Percentiles rank a stretch among this genome's conserved stretches.
Evolutionary conservation across 1,284 basidiomycete species (phyloP).

Genomic region (Apiotrichum domesticum): DNA sequence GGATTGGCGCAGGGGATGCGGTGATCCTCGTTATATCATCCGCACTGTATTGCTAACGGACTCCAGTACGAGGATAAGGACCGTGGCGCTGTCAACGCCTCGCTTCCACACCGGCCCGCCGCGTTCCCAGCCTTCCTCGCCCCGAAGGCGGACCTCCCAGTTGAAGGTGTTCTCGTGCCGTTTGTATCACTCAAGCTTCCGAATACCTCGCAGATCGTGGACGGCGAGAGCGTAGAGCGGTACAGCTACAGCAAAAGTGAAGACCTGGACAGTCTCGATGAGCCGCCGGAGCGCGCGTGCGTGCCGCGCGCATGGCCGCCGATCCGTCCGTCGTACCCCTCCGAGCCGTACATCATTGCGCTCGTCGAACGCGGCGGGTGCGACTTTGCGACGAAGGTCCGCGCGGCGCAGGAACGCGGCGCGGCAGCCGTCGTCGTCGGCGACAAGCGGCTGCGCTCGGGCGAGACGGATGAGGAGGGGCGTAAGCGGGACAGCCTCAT

Average conservation of each 20-base stretch:
- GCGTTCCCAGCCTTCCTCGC: slow-evolving; percentile 40
- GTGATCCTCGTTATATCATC: too few relatives aligned
- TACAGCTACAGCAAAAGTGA: too few relatives aligned
- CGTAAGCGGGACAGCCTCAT: slow-evolving; percentile 70
- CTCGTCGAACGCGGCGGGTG: slow-evolving; percentile 79
- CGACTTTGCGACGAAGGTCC: slow-evolving; percentile 77
- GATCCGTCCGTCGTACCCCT: slow-evolving; percentile 16
- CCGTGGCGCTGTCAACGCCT: slow-evolving; percentile 23
- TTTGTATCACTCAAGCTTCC: slow-evolving; percentile 21
- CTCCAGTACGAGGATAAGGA: not conserved
- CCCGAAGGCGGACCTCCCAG: slow-evolving; percentile 23
- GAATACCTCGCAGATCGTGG: not conserved
- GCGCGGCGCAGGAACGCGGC: slow-evolving; percentile 74
- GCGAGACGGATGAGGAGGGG: slow-evolving; percentile 53
- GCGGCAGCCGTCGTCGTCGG: slow-evolving; percentile 83
- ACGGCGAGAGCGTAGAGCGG: too few relatives aligned
- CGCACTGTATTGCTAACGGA: too few relatives aligned
- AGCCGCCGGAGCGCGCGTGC: slow-evolving; percentile 21
- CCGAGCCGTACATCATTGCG: slow-evolving; percentile 54
- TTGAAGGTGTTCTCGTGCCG: slow-evolving; percentile 29
- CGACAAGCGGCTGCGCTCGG: slow-evolving; percentile 49
- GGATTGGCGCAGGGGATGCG: too few relatives aligned
- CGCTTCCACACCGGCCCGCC: slow-evolving; percentile 43
- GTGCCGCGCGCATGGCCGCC: slow-evolving; percentile 24
- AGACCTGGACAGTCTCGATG: not conserved